Evolutionary conservation across 176 grass and related monocot genomes (phyloP).

Genomic region (Carex pumila): DNA sequence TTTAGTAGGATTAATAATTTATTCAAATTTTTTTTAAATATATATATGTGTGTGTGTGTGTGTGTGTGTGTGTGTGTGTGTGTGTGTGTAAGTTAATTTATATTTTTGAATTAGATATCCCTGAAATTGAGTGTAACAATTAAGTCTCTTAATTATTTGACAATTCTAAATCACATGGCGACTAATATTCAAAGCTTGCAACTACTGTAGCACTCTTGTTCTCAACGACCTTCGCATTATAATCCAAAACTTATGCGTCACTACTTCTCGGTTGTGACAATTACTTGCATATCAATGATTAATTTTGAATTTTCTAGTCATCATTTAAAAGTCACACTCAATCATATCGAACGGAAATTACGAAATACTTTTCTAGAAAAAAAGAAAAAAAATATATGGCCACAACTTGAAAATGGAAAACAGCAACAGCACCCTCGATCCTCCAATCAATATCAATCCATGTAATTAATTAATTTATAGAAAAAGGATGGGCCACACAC

Average conservation of each 20-base stretch:
- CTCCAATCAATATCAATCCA: background rate
- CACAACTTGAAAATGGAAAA: background rate
- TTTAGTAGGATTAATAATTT: too few species aligned
- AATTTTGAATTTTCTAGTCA: background rate
- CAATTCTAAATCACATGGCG: background rate
- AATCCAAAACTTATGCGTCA: background rate
- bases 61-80: too few species aligned
- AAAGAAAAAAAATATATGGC: background rate
- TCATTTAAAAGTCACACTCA: background rate
- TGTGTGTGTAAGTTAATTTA: too few species aligned
- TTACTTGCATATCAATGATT: background rate
- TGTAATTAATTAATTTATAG: too few species aligned
- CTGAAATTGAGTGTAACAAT: background rate
- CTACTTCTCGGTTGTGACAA: background rate
- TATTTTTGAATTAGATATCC: too few species aligned
- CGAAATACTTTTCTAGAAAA: background rate
- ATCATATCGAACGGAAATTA: background rate
- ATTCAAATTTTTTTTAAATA: too few species aligned
- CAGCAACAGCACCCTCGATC: background rate
- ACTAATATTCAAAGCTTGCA: background rate
- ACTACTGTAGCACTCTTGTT: background rate
- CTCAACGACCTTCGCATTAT: background rate
- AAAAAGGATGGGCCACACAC: too few species aligned
- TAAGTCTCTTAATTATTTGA: background rate
- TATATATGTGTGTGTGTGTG: too few species aligned